These are phyloP conservation scores for Talaromyces sp. DNA, from an alignment of 2,329 filamentous ascomycete genomes.

Conservation along the genomic window DNA sequence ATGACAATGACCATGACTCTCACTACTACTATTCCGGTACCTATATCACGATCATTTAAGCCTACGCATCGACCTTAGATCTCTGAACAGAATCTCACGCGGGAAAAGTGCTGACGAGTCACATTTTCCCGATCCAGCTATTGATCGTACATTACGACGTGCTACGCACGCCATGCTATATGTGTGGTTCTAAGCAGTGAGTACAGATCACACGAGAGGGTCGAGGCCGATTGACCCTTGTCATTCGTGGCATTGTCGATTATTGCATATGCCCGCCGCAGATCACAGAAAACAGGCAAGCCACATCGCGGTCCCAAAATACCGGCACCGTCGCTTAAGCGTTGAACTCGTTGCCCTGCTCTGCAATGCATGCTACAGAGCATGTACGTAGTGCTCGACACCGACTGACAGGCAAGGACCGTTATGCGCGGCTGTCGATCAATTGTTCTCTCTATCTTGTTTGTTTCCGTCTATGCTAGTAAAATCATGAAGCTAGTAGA, in stretches of 20 bases:
- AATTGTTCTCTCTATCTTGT: background rate
- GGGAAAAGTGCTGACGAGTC: slow-evolving; percentile 1
- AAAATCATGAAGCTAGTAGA: background rate
- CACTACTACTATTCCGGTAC: no score
- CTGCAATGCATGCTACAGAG: background rate
- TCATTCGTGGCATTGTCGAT: background rate
- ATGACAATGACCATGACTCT: no score
- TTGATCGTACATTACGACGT: background rate
- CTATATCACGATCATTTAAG: background rate
- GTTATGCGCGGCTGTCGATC: slow-evolving; percentile 9
- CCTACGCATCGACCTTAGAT: background rate
- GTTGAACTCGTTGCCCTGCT: background rate
- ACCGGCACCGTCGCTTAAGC: slow-evolving; percentile 14
- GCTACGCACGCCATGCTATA: background rate
- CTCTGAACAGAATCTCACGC: background rate
- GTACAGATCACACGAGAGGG: background rate
- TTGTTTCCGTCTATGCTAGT: background rate
- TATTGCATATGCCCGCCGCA: slow-evolving; percentile 1
- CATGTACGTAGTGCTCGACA: no score
- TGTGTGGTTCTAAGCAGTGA: background rate
- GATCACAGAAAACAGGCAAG: background rate
- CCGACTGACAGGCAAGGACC: slow-evolving; percentile 5
- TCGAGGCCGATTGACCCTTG: background rate
- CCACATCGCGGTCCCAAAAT: slow-evolving; percentile 12
- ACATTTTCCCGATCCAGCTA: background rate